Base-by-base conservation (phyloP, 2,329 filamentous ascomycete species). In the Exophiala aquamarina region DNA sequence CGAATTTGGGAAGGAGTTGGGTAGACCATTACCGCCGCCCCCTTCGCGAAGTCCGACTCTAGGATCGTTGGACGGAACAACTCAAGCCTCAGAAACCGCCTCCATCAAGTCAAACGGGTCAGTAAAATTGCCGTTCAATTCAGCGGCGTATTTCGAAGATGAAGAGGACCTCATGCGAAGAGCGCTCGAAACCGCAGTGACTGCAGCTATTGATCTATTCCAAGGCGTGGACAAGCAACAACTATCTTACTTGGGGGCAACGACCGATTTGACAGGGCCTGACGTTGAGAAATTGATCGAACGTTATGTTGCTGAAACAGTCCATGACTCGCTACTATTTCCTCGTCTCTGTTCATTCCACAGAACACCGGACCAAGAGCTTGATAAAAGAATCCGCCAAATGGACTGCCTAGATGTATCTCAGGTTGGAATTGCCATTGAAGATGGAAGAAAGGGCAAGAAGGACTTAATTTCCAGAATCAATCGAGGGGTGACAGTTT, bases 161-260 rank as follows among this genome's bases (percentile, higher is more conserved):
- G 91, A 96, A 57, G 93, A 97, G 65, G 87, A 94, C 57, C 77
- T 89, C 21, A 92, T 98, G 84, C 79, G 92, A 46, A 84, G 84
- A 17, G 89, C 90, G 13, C 72, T 97, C 11, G 93, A 98, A 68
- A 94, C 88, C 1, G 91, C 92, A 1, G 88, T 98, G 9, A 95
- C 89, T 8, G 82, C 87, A 8, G 93, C 91, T 0, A 97, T 98
- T 57, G 93, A 98, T 61, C 77, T 97, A 1, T 98, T 98, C 58
- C 92, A 97, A 61, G 84, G 84, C 50, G 92, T 98, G 4, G 93
- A 98, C 65, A 95, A 95, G 66, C 89, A 95, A 61, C 93, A 97
- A 61, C 74, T 98, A 20, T 96, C 92, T 3, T 77, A 95, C 28
- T 76, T 98, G 3, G 93, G 91, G 14, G 88, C 91, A 3, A 95